Percentiles rank a stretch among this genome's conserved stretches.
Conservation (phyloP, 176 grass and related monocot species). For the Eremochloa ophiuroides region DNA sequence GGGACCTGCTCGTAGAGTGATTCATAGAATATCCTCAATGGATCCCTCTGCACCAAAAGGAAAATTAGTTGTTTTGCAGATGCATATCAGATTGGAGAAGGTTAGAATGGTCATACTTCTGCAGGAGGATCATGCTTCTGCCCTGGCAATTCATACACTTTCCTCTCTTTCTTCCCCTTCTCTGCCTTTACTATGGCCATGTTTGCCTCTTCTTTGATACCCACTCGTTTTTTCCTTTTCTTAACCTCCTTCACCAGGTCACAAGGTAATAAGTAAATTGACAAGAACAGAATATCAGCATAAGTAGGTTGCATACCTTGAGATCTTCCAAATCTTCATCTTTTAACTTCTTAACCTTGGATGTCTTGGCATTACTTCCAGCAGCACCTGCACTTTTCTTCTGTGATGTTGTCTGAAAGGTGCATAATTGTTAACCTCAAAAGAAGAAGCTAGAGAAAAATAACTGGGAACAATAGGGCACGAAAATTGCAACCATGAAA, state of each 20-base stretch:
- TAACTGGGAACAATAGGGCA: background rate
- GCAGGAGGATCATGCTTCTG: constrained; percentile 88
- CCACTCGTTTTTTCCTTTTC: constrained; percentile 37
- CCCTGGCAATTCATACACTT: constrained; percentile 83
- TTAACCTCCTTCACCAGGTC: constrained; percentile 36
- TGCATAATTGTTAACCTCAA: background rate
- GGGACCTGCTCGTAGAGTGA: constrained; percentile 81
- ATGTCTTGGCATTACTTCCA: constrained; percentile 21
- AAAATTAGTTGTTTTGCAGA: background rate
- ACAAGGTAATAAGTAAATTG: constrained; percentile 22
- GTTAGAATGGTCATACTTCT: constrained; percentile 56
- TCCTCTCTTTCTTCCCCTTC: constrained; percentile 59
- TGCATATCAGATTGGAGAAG: constrained; percentile 17
- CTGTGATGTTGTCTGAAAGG: constrained; percentile 24
- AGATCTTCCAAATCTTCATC: constrained; percentile 37
- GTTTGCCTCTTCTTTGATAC: constrained; percentile 19
- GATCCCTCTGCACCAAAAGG: constrained; percentile 70
- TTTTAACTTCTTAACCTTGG: constrained; percentile 49
- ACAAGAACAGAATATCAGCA: constrained; percentile 9
- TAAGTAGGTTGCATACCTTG: constrained; percentile 27
- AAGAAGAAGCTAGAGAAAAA: background rate
- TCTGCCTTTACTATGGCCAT: constrained; percentile 7
- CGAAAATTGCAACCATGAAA: constrained; percentile 22
- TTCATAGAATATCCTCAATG: constrained; percentile 95
- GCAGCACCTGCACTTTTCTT: constrained; percentile 18